These are phyloP conservation scores for Agroathelia rolfsii DNA, from an alignment of 1,284 basidiomycete species.

Conservation along the genomic window DNA sequence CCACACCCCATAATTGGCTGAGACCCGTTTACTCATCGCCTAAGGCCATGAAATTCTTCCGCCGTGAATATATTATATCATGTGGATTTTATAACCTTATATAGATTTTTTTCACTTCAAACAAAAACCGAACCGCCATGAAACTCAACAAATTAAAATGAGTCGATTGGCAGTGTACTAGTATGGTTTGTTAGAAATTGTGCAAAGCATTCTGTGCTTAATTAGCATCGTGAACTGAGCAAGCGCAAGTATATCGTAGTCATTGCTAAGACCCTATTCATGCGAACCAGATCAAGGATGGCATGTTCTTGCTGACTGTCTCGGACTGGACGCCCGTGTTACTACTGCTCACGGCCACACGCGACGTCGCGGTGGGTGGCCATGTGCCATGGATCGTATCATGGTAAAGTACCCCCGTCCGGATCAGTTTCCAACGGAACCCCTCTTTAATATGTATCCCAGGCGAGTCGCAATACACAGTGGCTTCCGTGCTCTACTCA, in stretches of 20 bases:
- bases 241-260: conserved; percentile 99
- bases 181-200: too few relatives aligned
- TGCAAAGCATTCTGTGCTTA: too few relatives aligned
- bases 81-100: too few relatives aligned
- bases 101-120: too few relatives aligned
- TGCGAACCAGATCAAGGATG: conserved; percentile 83
- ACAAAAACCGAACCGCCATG: too few relatives aligned
- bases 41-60: too few relatives aligned
- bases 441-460: conserved; percentile 37
- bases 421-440: conserved; percentile 38
- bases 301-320: conserved; percentile 77
- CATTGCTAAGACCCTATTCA: conserved; percentile 94
- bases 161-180: too few relatives aligned
- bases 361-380: conserved; percentile 88
- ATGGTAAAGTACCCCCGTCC: conserved; percentile 67
- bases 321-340: conserved; percentile 91
- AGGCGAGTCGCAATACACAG: conserved; percentile 90
- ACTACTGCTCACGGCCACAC: conserved; percentile 99
- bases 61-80: too few relatives aligned
- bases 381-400: conserved; percentile 89
- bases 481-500: conserved; percentile 90
- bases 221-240: conserved; percentile 80
- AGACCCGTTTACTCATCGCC: too few relatives aligned
- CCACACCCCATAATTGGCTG: too few relatives aligned
- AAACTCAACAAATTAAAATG: too few relatives aligned